Conservation (phyloP, 768 basidiomycete species). For the Boletus sp. region DNA sequence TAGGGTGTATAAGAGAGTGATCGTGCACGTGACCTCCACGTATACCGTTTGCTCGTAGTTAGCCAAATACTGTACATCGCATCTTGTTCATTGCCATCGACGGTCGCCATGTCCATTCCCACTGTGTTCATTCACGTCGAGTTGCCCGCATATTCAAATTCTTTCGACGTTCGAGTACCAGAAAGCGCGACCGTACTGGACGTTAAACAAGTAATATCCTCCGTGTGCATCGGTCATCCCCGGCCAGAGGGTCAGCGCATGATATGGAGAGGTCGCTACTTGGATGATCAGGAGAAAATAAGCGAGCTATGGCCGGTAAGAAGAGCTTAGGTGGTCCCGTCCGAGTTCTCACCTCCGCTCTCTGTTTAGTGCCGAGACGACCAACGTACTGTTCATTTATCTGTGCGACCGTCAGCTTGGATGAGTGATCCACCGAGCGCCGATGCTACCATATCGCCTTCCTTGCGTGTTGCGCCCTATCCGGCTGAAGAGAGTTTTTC, state of each 20-base stretch:
- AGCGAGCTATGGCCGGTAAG: slow-evolving; percentile 69
- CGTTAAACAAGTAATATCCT: slow-evolving; percentile 64
- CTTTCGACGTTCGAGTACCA: slow-evolving; percentile 55
- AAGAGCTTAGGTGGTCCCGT: not conserved
- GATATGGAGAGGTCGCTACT: slow-evolving; percentile 69
- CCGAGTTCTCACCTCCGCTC: slow-evolving; percentile 3
- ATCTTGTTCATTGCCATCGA: not conserved
- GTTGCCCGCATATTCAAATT: slow-evolving; percentile 69
- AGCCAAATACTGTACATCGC: no score
- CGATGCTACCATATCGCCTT: slow-evolving; percentile 10
- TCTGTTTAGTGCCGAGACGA: slow-evolving; percentile 49
- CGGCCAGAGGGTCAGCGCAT: slow-evolving; percentile 69
- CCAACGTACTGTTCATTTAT: slow-evolving; percentile 64
- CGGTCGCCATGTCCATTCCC: slow-evolving; percentile 26
- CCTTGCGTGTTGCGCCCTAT: not conserved
- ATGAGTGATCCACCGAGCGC: slow-evolving; percentile 46
- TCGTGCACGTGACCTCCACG: slow-evolving; percentile 33
- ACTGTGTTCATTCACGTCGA: slow-evolving; percentile 55
- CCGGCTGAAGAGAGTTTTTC: not conserved
- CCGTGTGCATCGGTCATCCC: slow-evolving; percentile 60
- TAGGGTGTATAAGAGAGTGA: not conserved
- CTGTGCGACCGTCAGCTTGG: slow-evolving; percentile 82
- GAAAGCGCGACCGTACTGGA: slow-evolving; percentile 50
- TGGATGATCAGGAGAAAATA: slow-evolving; percentile 63
- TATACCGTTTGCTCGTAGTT: slow-evolving; percentile 3